Conservation (phyloP, 495 filamentous ascomycete genomes). For the Aspergillus asperescens region DNA sequence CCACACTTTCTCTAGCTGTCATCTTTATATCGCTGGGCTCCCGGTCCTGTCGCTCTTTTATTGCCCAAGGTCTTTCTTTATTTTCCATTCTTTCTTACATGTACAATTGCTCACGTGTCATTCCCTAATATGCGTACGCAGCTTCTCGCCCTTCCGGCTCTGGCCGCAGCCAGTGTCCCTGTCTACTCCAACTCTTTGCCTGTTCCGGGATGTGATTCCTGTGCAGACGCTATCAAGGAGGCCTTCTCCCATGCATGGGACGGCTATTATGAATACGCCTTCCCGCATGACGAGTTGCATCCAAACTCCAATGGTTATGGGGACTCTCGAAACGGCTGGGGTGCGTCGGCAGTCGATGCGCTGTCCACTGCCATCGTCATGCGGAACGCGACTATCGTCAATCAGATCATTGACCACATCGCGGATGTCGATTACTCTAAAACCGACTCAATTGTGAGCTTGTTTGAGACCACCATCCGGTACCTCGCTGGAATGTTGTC, state of each 20-base stretch:
- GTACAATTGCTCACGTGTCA: too few relatives aligned
- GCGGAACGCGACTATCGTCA: slow-evolving; percentile 60
- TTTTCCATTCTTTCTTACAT: background rate
- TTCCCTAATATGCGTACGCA: background rate
- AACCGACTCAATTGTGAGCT: slow-evolving; percentile 54
- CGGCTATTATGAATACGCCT: slow-evolving; percentile 75
- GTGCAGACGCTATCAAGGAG: slow-evolving; percentile 64
- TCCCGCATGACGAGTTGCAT: slow-evolving; percentile 69
- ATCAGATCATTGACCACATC: slow-evolving; percentile 64
- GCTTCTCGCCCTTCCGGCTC: background rate
- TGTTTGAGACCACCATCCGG: slow-evolving; percentile 90
- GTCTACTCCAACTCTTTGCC: background rate
- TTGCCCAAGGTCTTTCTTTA: background rate
- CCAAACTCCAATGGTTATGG: slow-evolving; percentile 59
- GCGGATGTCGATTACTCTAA: slow-evolving; percentile 61
- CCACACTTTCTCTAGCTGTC: too few relatives aligned
- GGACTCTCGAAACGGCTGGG: slow-evolving; percentile 82
- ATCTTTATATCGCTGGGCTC: too few relatives aligned
- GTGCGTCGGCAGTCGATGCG: slow-evolving; percentile 78
- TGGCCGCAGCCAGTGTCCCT: background rate
- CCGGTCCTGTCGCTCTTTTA: too few relatives aligned
- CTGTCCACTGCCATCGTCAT: slow-evolving; percentile 77
- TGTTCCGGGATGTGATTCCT: slow-evolving; percentile 14
- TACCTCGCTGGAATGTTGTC: slow-evolving; percentile 78
- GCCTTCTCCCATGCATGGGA: slow-evolving; percentile 75